Evolutionary conservation across 169 alveolate genomes (phyloP).

Genomic region (Cryptosporidium ryanae): DNA sequence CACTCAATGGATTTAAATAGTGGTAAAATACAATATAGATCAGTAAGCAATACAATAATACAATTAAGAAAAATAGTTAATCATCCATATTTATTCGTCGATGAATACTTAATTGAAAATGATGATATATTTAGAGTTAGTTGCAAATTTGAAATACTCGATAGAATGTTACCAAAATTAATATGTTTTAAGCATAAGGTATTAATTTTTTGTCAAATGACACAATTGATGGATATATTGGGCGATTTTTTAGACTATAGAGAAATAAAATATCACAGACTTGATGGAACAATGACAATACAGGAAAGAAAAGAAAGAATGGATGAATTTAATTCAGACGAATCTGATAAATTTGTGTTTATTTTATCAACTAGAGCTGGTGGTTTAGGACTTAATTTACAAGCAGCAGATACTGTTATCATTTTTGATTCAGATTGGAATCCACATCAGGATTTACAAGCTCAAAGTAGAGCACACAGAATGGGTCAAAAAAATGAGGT

Average conservation of each 20-base stretch:
- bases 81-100: slow-evolving; percentile 93
- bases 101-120: slow-evolving; percentile 81
- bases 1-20: slow-evolving; percentile 77
- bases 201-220: slow-evolving; percentile 93
- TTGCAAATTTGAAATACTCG: slow-evolving; percentile 94
- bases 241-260: slow-evolving; percentile 86
- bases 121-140: slow-evolving; percentile 90
- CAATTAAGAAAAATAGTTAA: slow-evolving; percentile 93
- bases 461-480: slow-evolving; percentile 94
- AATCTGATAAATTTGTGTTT: slow-evolving; percentile 76
- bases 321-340: slow-evolving; percentile 81
- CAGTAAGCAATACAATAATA: slow-evolving; percentile 91
- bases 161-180: slow-evolving; percentile 91
- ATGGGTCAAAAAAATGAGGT: slow-evolving; percentile 94
- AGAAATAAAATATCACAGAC: slow-evolving; percentile 86
- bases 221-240: slow-evolving; percentile 92
- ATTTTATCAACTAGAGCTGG: slow-evolving; percentile 82
- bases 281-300: slow-evolving; percentile 92
- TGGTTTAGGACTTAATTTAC: slow-evolving; percentile 93
- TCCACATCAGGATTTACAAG: slow-evolving; percentile 94
- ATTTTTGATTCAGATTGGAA: slow-evolving; percentile 95
- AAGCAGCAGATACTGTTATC: slow-evolving; percentile 96
- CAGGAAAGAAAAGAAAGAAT: slow-evolving; percentile 89
- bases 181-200: slow-evolving; percentile 88
- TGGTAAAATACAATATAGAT: slow-evolving; percentile 79